Conservation (phyloP, 108 stramenopile species). For the Cylindrotheca fusiformis region DNA sequence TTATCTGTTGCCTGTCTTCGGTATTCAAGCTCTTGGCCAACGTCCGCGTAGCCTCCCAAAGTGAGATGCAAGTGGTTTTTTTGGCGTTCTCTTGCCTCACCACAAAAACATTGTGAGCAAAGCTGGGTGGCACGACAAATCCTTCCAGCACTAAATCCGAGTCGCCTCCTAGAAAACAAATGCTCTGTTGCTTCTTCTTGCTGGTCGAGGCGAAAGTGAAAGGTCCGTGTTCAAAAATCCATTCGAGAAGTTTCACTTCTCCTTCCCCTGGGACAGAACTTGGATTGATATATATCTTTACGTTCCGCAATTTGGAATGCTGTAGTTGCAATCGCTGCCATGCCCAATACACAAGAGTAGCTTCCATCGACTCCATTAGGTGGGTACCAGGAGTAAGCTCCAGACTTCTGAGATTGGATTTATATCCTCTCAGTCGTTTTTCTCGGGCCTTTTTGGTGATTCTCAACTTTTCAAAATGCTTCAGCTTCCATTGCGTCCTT, state of each 20-base stretch:
- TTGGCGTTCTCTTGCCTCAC: constrained; percentile 48
- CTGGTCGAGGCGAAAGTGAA: not conserved
- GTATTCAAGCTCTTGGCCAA: constrained; percentile 17
- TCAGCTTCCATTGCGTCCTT: constrained; percentile 42
- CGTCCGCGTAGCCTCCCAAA: constrained; percentile 70
- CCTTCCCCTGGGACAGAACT: constrained; percentile 86
- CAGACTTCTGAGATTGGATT: constrained; percentile 39
- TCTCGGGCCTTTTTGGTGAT: constrained; percentile 13
- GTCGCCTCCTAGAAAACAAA: constrained; percentile 85
- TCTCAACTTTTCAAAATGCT: constrained; percentile 28
- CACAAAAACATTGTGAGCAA: constrained; percentile 83
- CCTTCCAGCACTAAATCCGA: constrained; percentile 87
- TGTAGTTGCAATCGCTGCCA: constrained; percentile 64
- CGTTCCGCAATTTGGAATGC: constrained; percentile 21
- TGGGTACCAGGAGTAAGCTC: constrained; percentile 77
- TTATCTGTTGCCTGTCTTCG: constrained; percentile 21
- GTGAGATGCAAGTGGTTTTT: constrained; percentile 36
- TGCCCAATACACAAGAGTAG: constrained; percentile 82
- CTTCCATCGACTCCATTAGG: constrained; percentile 63
- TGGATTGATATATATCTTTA: constrained; percentile 72
- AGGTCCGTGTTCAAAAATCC: constrained; percentile 43
- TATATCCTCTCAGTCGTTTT: constrained; percentile 24
- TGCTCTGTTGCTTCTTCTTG: constrained; percentile 21
- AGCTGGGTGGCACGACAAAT: constrained; percentile 57
- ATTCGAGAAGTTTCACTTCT: constrained; percentile 88